Percentiles rank a stretch among this genome's conserved stretches.
phyloP scores from a whole-genome alignment of 2,329 filamentous ascomycete genomes.

The Neonectria neomacrospora region DNA sequence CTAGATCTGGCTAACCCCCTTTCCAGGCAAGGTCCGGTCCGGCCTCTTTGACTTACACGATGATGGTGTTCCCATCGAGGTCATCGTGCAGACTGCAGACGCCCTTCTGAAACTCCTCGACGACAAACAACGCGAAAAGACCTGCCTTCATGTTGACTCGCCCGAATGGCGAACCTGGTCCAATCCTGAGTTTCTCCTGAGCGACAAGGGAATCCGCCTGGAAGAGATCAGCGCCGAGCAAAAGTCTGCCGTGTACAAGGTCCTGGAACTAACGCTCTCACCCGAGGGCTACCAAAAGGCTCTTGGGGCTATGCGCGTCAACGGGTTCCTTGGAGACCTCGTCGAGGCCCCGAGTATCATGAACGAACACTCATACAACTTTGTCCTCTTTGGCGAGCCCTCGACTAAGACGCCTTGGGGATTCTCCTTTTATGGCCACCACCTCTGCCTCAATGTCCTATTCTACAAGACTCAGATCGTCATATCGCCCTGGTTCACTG shows the following conservation, averaged over 20 bases:
- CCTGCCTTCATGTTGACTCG: slow-evolving; percentile 73
- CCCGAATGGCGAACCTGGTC: slow-evolving; percentile 77
- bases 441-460: slow-evolving; percentile 79
- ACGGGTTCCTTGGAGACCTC: slow-evolving; percentile 78
- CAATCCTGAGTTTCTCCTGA: slow-evolving; percentile 79
- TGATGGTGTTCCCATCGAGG: slow-evolving; percentile 68
- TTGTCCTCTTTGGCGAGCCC: slow-evolving; percentile 74
- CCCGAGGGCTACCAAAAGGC: slow-evolving; percentile 79
- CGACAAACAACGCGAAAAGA: slow-evolving; percentile 58
- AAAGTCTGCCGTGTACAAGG: slow-evolving; percentile 61
- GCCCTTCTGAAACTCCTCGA: slow-evolving; percentile 59
- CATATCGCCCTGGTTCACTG: slow-evolving; percentile 80
- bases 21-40: slow-evolving; percentile 59
- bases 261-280: slow-evolving; percentile 70
- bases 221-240: slow-evolving; percentile 64
- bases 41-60: slow-evolving; percentile 70
- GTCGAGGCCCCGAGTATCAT: slow-evolving; percentile 70
- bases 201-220: slow-evolving; percentile 75
- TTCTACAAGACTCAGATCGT: slow-evolving; percentile 73
- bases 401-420: slow-evolving; percentile 72
- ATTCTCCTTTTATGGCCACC: slow-evolving; percentile 81
- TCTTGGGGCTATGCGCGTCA: slow-evolving; percentile 75
- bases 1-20: slow-evolving; percentile 18
- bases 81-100: slow-evolving; percentile 65
- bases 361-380: slow-evolving; percentile 83